Percentiles rank a stretch among this genome's conserved stretches.
phyloP scores from a whole-genome alignment of 176 grass and related monocot species.

The Aegilops tauschii region DNA sequence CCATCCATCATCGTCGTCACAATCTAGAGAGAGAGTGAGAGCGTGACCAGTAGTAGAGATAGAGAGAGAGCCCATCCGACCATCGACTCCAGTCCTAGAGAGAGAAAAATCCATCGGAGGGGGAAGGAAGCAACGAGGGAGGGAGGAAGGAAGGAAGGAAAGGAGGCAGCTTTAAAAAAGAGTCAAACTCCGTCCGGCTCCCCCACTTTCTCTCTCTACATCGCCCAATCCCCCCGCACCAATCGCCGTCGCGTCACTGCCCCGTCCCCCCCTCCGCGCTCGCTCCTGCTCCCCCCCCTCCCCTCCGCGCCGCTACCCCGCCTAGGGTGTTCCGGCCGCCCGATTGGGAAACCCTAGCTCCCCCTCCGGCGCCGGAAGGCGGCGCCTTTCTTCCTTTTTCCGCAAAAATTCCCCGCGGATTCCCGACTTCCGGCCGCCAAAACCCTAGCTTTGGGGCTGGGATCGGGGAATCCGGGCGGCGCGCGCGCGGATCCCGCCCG shows the following conservation, averaged over 20 bases:
- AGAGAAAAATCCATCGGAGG: background rate
- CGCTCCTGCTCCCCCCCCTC: background rate
- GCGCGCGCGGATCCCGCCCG: constrained; percentile 17
- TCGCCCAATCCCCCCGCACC: background rate
- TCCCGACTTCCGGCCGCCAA: background rate
- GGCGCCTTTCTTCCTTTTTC: background rate
- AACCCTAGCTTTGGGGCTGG: constrained; percentile 25
- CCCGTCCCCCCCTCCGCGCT: background rate
- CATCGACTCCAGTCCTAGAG: background rate
- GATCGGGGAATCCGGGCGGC: background rate
- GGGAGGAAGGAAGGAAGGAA: background rate
- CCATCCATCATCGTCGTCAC: background rate
- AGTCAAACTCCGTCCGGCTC: constrained; percentile 1
- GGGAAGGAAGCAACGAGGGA: background rate
- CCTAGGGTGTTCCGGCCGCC: background rate
- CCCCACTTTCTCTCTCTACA: constrained; percentile 22
- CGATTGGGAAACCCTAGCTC: constrained; percentile 23
- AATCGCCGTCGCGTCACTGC: constrained; percentile 17
- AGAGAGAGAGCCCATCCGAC: background rate
- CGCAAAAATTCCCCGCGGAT: background rate
- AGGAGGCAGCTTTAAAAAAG: constrained; percentile 19
- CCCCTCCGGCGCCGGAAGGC: background rate
- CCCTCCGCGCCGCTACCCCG: background rate
- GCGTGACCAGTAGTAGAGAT: background rate
- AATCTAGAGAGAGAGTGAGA: background rate